Evolutionary conservation across 345 rosid species (phyloP).

Genomic region (Pistacia integerrima): DNA sequence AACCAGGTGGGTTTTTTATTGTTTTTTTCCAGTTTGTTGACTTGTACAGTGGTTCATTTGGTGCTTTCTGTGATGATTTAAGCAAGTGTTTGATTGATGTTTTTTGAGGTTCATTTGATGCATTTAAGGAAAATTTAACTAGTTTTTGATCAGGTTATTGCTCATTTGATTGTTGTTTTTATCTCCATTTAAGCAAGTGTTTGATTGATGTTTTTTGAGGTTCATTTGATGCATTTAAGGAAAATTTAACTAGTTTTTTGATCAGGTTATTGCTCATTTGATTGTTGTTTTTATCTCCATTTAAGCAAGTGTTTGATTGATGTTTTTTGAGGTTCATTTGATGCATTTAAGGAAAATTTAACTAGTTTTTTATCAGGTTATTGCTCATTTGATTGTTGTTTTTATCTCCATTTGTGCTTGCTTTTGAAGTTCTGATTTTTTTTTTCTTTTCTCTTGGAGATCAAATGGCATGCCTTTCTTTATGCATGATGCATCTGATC

Average conservation of each 20-base stretch:
- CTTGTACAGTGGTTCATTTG: conserved; percentile 10
- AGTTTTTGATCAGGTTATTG: conserved; percentile 2
- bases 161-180: conserved; percentile 3
- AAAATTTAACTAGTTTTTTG: not conserved
- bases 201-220: conserved; percentile 20
- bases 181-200: conserved; percentile 8
- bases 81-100: conserved; percentile 12
- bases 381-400: conserved; percentile 1
- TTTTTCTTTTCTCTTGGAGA: not conserved
- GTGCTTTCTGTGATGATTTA: not conserved
- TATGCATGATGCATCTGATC: conserved; percentile 14
- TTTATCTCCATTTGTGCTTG: not conserved
- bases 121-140: not conserved
- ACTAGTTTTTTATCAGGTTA: not conserved
- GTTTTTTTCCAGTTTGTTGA: not conserved
- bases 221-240: conserved; percentile 22
- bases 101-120: conserved; percentile 24
- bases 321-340: conserved; percentile 25
- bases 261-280: conserved; percentile 6
- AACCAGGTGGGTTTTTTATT: conserved; percentile 37
- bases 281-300: conserved; percentile 8
- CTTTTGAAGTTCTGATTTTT: not conserved
- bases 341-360: conserved; percentile 8
- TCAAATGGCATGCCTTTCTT: not conserved
- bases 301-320: conserved; percentile 9